Evolutionary conservation across 345 rosid species (phyloP).

Genomic region (Odontarrhena argentea): DNA sequence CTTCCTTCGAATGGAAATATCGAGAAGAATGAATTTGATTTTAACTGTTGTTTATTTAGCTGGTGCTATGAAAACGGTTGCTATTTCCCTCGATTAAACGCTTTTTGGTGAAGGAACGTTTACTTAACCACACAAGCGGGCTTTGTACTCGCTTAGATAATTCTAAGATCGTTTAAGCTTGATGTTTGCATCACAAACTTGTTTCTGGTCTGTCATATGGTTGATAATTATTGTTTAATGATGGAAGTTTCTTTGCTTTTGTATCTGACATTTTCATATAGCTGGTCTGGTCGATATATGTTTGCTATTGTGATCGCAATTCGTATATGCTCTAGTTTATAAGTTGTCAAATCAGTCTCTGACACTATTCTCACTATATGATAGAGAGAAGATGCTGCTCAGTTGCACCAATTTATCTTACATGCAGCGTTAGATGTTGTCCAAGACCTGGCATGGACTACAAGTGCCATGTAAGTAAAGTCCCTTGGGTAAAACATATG

Average conservation of each 20-base stretch:
- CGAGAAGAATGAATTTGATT: neutral
- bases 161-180: neutral
- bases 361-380: conserved; percentile 26
- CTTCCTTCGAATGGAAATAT: neutral
- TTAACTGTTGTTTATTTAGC: neutral
- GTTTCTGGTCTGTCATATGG: neutral
- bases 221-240: neutral
- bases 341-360: neutral
- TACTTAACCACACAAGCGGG: neutral
- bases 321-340: neutral
- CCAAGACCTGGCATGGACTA: conserved; percentile 96
- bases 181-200: neutral
- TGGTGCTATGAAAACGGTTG: neutral
- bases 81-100: neutral
- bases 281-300: conserved; percentile 2
- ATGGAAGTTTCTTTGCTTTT: neutral
- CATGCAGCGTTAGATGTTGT: conserved; percentile 96
- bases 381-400: conserved; percentile 99
- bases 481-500: neutral
- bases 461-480: conserved; percentile 82
- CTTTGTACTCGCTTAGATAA: neutral
- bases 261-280: conserved; percentile 1
- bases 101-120: conserved; percentile 3
- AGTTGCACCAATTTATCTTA: conserved; percentile 86
- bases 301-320: neutral